Evolutionary conservation across 2,329 filamentous ascomycete species (phyloP), one percentile per base, ranked within the genome.

Genomic region (Ophiostoma sp.): DNA sequence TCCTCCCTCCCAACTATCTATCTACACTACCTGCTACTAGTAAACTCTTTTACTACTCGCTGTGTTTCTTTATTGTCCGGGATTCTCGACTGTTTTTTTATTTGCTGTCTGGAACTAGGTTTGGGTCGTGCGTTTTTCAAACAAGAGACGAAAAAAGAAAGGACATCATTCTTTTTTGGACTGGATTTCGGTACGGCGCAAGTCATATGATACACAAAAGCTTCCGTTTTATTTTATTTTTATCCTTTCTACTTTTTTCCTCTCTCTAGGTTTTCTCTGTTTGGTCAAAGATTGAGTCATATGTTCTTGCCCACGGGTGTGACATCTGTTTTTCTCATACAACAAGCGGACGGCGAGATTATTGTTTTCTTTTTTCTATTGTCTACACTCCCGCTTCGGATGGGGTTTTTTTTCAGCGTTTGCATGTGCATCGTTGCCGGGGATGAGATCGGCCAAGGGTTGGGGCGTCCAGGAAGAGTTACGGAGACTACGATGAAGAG

Each of bases 121-220:
- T 48, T 71, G 39, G 42, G 59, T 71, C 63, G 68, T 69, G 50
- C 68, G 68, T 71, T 69, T 69, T 63, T 39, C 45, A 66, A 52
- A 57, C 19, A 59, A 42, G 61, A 66, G 22, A 45, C 5, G n/a
- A 50, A n/a, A 48, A 45, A 48, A 22, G n/a, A 70, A 31, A 17
- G 25, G 31, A 25, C 11, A 11, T n/a, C n/a, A 36, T 55, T 12
- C 19, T 31, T 72, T 50, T 25, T 69, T 61, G 63, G 50, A 57
- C 72, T 74, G 74, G 72, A 74, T 74, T 71, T 74, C 72, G 71
- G 72, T 31, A 74, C 74, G 74, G 74, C 72, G 74, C 74, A 69
- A 74, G 71, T 73, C 71, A 64, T 55, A 69, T 69, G 74, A 74
- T 69, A 72, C 73, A 74, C 72, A 75, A 75, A 69, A 68, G 71